phyloP scores from a whole-genome alignment of 768 basidiomycete species.

The Gloeopeniophorella convolvens region DNA sequence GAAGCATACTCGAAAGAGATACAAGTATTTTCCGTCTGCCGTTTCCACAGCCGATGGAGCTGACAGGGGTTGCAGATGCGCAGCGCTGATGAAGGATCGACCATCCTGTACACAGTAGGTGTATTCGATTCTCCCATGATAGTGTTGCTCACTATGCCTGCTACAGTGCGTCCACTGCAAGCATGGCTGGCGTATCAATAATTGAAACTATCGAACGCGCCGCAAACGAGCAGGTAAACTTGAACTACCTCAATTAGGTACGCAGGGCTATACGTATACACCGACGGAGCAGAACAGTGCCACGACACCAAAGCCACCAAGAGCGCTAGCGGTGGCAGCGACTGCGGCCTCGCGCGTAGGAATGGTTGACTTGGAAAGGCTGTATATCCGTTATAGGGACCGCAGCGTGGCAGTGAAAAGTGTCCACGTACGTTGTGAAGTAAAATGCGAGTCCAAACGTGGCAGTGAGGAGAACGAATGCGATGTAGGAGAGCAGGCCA shows the following conservation, averaged over 20 bases:
- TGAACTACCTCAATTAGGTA: neutral
- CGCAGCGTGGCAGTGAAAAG: neutral
- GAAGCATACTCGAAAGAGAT: conserved; percentile 86
- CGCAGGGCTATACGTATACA: conserved; percentile 62
- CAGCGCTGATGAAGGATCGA: conserved; percentile 92
- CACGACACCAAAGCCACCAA: conserved; percentile 86
- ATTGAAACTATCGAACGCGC: conserved; percentile 32
- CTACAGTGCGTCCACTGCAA: conserved; percentile 67
- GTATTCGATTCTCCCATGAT: conserved; percentile 1
- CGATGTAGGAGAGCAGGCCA: conserved; percentile 62
- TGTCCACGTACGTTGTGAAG: conserved; percentile 67
- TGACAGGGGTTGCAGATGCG: conserved; percentile 46
- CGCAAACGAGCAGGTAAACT: neutral
- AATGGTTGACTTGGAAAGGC: conserved; percentile 67
- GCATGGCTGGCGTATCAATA: conserved; percentile 79
- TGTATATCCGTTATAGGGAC: conserved; percentile 29
- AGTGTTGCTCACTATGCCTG: conserved; percentile 13
- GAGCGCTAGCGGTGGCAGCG: conserved; percentile 63
- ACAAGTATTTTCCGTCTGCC: conserved; percentile 43
- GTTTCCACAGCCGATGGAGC: neutral
- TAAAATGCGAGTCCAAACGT: conserved; percentile 89
- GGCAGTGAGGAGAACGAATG: conserved; percentile 60
- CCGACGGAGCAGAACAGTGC: conserved; percentile 83
- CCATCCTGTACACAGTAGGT: conserved; percentile 88
- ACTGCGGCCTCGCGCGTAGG: conserved; percentile 63